Conservation (phyloP, 306 rosid genomes). For the Vigna trinervia region DNA sequence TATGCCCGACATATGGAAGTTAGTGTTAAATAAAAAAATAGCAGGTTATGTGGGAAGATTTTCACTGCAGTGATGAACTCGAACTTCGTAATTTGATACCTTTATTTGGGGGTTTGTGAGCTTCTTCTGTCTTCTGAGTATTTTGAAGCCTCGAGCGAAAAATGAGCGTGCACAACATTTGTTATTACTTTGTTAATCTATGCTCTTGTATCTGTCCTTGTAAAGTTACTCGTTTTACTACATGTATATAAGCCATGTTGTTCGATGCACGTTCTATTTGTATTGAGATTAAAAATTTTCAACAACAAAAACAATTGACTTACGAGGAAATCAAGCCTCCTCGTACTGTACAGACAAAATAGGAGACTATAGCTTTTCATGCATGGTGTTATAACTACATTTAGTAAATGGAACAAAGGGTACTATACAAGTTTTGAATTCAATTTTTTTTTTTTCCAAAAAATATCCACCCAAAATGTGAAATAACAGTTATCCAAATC, state of each 20-base stretch:
- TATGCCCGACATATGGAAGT: conserved; percentile 58
- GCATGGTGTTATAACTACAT: not conserved
- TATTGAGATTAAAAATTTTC: conserved; percentile 15
- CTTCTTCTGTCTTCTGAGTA: conserved; percentile 45
- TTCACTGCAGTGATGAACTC: conserved; percentile 27
- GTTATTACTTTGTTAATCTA: conserved; percentile 44
- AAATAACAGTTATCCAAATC: too few species aligned
- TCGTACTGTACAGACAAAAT: not conserved
- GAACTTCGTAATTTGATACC: conserved; percentile 12
- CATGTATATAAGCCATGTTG: not conserved
- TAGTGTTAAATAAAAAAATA: conserved; percentile 47
- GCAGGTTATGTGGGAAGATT: conserved; percentile 40
- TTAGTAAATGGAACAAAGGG: not conserved
- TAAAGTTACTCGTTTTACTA: conserved; percentile 25
- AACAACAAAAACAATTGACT: not conserved
- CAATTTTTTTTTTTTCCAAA: not conserved
- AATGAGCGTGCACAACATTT: conserved; percentile 40
- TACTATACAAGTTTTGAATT: not conserved
- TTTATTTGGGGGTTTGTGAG: conserved; percentile 38
- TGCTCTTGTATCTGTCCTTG: conserved; percentile 43
- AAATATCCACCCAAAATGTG: not conserved
- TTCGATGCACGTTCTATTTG: conserved; percentile 8
- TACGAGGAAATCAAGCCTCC: conserved; percentile 24
- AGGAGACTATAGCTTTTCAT: not conserved
- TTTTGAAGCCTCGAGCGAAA: conserved; percentile 6